phyloP scores from a whole-genome alignment of 164 flowering plant species.

The Berberis vulgaris region DNA sequence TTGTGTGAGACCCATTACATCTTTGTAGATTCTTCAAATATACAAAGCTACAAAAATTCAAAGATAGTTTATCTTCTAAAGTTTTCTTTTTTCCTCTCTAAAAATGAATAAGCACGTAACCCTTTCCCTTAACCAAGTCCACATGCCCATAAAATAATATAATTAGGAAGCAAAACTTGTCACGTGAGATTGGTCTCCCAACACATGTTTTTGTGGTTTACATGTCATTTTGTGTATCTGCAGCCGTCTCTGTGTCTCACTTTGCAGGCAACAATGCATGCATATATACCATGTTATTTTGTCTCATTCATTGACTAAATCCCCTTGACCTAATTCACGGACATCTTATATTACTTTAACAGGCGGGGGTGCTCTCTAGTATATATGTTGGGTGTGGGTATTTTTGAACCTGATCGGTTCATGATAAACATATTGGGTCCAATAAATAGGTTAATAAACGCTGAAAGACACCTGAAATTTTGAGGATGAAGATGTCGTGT shows the following conservation, averaged over 20 bases:
- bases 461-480: no score
- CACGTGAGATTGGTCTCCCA: constrained; percentile 37
- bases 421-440: no score
- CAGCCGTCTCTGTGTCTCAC: constrained; percentile 32
- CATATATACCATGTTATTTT: constrained; percentile 14
- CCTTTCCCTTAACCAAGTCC: constrained; percentile 2
- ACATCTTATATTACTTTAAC: no score
- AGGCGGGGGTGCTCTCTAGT: no score
- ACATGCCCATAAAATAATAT: not conserved
- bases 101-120: constrained; percentile 13
- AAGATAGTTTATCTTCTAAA: constrained; percentile 19
- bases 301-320: no score
- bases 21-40: constrained; percentile 19
- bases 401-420: no score
- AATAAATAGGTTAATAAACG: no score
- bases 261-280: constrained; percentile 18
- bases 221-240: constrained; percentile 15
- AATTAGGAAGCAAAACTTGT: constrained; percentile 10
- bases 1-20: constrained; percentile 8
- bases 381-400: no score
- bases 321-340: no score
- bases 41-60: constrained; percentile 25
- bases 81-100: constrained; percentile 10
- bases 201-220: constrained; percentile 16
- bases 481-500: no score